These are phyloP conservation scores for Athelia psychrophila DNA, from an alignment of 1,284 basidiomycete genomes.

Conservation along the genomic window DNA sequence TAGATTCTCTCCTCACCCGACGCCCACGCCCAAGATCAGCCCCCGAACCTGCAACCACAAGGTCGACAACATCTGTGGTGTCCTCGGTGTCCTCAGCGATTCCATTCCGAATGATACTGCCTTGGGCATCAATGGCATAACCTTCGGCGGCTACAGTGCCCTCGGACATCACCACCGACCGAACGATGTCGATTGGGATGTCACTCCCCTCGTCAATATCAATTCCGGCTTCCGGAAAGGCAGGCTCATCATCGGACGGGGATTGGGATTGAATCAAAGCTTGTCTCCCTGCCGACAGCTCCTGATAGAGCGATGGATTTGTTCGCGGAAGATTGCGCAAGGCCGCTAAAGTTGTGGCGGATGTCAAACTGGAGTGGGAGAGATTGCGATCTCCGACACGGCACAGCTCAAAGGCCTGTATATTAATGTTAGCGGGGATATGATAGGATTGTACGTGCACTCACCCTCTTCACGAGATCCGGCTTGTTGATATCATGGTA, in stretches of 20 bases:
- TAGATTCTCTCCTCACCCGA: neutral
- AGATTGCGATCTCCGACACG: neutral
- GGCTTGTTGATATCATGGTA: neutral
- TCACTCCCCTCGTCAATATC: neutral
- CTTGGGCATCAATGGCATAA: neutral
- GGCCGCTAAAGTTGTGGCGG: neutral
- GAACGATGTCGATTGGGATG: neutral
- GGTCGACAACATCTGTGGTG: neutral
- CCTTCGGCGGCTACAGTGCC: neutral
- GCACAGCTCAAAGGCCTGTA: neutral
- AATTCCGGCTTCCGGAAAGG: neutral
- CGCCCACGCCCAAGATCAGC: neutral
- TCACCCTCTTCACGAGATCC: neutral
- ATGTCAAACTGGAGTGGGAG: conserved; percentile 1
- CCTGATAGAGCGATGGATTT: neutral
- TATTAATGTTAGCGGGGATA: no score
- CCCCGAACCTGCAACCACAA: neutral
- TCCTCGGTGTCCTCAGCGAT: neutral
- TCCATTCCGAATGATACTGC: neutral
- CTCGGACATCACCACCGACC: neutral
- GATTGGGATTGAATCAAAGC: neutral
- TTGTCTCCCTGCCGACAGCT: neutral
- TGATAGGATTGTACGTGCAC: neutral
- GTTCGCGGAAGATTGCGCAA: neutral
- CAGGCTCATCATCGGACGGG: neutral